These are phyloP conservation scores for Karstenula rhodostoma DNA, from an alignment of 2,329 filamentous ascomycete genomes.

Conservation along the genomic window DNA sequence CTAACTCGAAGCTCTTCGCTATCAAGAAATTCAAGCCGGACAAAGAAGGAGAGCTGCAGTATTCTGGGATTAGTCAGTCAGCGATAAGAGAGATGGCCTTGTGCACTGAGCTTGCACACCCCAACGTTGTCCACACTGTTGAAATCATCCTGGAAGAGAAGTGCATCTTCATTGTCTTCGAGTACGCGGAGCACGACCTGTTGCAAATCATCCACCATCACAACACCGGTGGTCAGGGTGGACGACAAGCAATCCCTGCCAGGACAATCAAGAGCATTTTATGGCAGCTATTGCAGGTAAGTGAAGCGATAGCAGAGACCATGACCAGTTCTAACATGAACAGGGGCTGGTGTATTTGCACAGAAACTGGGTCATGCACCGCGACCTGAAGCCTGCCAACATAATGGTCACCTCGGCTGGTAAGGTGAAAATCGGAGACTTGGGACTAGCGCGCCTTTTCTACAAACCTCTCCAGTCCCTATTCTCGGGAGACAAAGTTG, in stretches of 20 bases:
- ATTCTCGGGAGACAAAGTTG: conserved; percentile 95
- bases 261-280: conserved; percentile 91
- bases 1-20: conserved; percentile 82
- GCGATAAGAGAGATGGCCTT: conserved; percentile 97
- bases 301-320: not conserved
- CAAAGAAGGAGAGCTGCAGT: conserved; percentile 96
- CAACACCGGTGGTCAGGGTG: conserved; percentile 70
- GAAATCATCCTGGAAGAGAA: conserved; percentile 99
- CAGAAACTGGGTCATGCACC: conserved; percentile 95
- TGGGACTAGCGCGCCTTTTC: conserved; percentile 90
- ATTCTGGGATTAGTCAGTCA: conserved; percentile 97
- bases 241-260: conserved; percentile 86
- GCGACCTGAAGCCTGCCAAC: conserved; percentile 96
- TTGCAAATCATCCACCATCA: conserved; percentile 99
- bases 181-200: conserved; percentile 97
- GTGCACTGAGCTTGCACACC: conserved; percentile 88
- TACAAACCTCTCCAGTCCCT: conserved; percentile 92
- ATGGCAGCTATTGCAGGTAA: conserved; percentile 84
- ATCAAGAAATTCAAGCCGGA: conserved; percentile 99
- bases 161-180: conserved; percentile 99
- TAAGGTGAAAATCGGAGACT: conserved; percentile 92
- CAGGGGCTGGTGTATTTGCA: conserved; percentile 89
- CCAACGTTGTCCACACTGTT: conserved; percentile 87
- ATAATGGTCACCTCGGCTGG: conserved; percentile 96
- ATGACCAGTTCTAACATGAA: not conserved